Conservation (phyloP, 441 rosid species). For the Omphalea diandra region DNA sequence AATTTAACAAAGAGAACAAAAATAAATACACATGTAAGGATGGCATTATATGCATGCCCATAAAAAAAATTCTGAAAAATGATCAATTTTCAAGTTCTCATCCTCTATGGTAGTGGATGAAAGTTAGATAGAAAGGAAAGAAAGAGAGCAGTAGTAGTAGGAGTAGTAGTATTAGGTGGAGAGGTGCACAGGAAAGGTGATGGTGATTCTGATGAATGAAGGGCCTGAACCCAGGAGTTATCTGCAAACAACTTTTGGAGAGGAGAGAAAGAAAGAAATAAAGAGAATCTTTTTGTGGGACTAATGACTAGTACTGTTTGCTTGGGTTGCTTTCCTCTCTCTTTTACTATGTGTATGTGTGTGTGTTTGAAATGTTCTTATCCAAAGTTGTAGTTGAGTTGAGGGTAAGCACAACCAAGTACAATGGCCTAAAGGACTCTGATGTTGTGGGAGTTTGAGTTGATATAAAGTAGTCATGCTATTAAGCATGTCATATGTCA, state of each 20-base stretch:
- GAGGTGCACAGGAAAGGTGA: conserved; percentile 31
- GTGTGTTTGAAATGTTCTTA: conserved; percentile 9
- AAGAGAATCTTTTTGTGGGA: conserved; percentile 32
- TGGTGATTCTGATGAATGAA: conserved; percentile 18
- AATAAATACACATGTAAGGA: not conserved
- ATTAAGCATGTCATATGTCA: not conserved
- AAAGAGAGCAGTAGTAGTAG: no score
- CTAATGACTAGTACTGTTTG: conserved; percentile 8
- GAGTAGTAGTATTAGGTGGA: conserved; percentile 20
- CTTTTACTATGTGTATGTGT: not conserved
- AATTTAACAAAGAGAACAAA: not conserved
- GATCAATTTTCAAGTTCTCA: no score
- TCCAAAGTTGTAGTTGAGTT: conserved; percentile 8
- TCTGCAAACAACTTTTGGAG: conserved; percentile 16
- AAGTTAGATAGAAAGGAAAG: no score
- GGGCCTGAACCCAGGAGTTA: conserved; percentile 38
- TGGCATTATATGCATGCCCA: conserved; percentile 5
- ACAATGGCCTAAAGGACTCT: conserved; percentile 3
- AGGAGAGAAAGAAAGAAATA: conserved; percentile 24
- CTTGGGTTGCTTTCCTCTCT: not conserved
- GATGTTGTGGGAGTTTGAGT: not conserved
- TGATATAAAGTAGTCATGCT: not conserved
- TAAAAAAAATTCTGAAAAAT: no score
- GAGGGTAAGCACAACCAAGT: conserved; percentile 3
- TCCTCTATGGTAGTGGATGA: no score